Base-by-base conservation (phyloP, 2,329 filamentous ascomycete species). In the Setomelanomma holmii region DNA sequence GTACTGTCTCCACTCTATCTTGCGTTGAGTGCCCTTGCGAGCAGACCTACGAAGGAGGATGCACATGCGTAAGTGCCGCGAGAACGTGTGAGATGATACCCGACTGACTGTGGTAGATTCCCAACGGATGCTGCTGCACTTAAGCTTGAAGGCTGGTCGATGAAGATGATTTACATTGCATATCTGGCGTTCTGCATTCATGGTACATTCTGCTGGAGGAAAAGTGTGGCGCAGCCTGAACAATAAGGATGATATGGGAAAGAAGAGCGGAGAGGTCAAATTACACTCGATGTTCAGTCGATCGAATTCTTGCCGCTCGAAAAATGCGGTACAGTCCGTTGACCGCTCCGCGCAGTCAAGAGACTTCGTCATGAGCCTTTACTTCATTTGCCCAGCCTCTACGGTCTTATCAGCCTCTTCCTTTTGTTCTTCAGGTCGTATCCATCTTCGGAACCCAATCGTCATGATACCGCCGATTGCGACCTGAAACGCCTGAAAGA, bases 381-480 rank as follows among this genome's bases (percentile, higher is more conserved):
- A n/a, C n/a, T n/a, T n/a, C n/a, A n/a, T n/a, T 12, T 53, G 39
- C 4, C 47, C 46, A 23, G 39, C 40, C 42, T 57, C 59, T 14
- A 54, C 49, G n/a, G 42, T 44, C 54, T 67, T 68, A 24, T 69
- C 66, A 7, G 51, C 52, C 14, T 65, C 59, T 30, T 69, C 67
- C 33, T 49, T 76, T 68, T 85, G 81, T 61, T 86, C 84, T 20
- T 86, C 83, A 0, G 80, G 82, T 51, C 84, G 65, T 12, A 79
- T 71, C 76, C 77, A 79, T 53, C 60, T 67, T 16, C 76, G 66
- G 52, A 80, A 79, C 1, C 67, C 53, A n/a, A 75, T 70, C 0
- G 78, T 77, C 60, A 78, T 57, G 16, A 79, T 51, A 2, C 75
- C 76, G 1, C 76, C 76, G 30, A 75, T 71, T 2, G 68, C 73